Evolutionary conservation across 305 asterid genomes (phyloP).

Genomic region (Solanum chacoense): DNA sequence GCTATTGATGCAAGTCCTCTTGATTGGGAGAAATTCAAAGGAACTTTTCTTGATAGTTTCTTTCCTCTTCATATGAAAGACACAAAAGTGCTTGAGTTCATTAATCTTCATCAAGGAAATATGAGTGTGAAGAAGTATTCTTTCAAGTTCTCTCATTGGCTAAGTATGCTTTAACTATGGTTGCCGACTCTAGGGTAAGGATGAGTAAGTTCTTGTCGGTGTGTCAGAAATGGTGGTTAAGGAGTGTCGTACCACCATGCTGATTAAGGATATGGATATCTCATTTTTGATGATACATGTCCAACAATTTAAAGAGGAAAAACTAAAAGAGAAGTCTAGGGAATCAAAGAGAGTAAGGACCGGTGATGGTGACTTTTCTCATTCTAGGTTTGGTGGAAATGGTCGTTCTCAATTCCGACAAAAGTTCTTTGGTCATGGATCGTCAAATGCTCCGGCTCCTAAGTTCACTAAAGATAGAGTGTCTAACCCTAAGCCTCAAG

Average conservation of each 20-base stretch:
- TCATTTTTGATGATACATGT: not conserved
- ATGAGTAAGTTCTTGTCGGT: not conserved
- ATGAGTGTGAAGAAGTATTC: not conserved
- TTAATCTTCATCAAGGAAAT: not conserved
- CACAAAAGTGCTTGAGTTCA: not conserved
- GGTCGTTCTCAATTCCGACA: not conserved
- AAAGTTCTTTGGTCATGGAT: not conserved
- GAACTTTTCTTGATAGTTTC: not conserved
- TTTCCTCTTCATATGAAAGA: not conserved
- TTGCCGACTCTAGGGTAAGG: not conserved
- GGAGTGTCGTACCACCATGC: not conserved
- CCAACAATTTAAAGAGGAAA: not conserved
- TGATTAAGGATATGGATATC: not conserved
- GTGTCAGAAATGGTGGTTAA: not conserved
- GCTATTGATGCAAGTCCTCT: not conserved
- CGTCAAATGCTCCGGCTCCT: not conserved
- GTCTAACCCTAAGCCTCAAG: not conserved
- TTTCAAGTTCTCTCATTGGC: not conserved
- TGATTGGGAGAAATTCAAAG: not conserved
- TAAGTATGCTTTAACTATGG: not conserved
- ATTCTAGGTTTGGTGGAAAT: not conserved
- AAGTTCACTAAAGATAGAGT: not conserved
- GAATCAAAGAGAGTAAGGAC: not conserved
- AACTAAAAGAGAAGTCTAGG: not conserved
- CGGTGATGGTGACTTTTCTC: not conserved